Evolutionary conservation across 1,284 basidiomycete species (phyloP).

Genomic region (Trametes pubescens): DNA sequence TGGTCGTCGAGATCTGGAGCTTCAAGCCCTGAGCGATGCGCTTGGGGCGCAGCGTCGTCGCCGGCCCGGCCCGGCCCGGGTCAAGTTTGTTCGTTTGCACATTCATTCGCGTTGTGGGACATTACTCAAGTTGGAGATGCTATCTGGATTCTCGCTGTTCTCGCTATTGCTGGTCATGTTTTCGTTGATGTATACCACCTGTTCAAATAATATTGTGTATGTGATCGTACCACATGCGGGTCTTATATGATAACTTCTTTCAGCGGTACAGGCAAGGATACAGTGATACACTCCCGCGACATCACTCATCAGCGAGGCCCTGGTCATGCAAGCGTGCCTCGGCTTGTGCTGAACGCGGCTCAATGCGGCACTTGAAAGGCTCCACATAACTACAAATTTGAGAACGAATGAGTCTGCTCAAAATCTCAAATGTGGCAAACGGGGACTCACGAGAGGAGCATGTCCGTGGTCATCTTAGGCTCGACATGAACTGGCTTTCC

Average conservation of each 20-base stretch:
- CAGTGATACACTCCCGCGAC: too few species aligned
- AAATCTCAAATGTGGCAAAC: neutral
- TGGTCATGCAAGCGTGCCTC: conserved; percentile 5
- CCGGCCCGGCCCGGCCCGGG: neutral
- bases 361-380: conserved; percentile 29
- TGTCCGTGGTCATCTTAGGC: conserved; percentile 12
- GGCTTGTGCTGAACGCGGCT: conserved; percentile 20
- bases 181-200: conserved; percentile 2
- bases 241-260: neutral
- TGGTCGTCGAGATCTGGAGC: conserved; percentile 90
- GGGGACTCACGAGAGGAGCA: conserved; percentile 15
- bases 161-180: conserved; percentile 5
- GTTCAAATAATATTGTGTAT: conserved; percentile 5
- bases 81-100: neutral
- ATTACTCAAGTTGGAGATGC: neutral
- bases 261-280: too few species aligned
- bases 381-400: conserved; percentile 17
- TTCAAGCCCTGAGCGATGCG: conserved; percentile 54
- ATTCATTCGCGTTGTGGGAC: neutral
- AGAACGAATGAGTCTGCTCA: neutral
- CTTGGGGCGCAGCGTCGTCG: too few species aligned
- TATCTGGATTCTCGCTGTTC: conserved; percentile 4
- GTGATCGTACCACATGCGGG: neutral
- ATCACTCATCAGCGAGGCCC: conserved; percentile 25
- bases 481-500: conserved; percentile 15